These are phyloP conservation scores for Heliocybe sulcata DNA, from an alignment of 1,284 basidiomycete species.

Conservation along the genomic window DNA sequence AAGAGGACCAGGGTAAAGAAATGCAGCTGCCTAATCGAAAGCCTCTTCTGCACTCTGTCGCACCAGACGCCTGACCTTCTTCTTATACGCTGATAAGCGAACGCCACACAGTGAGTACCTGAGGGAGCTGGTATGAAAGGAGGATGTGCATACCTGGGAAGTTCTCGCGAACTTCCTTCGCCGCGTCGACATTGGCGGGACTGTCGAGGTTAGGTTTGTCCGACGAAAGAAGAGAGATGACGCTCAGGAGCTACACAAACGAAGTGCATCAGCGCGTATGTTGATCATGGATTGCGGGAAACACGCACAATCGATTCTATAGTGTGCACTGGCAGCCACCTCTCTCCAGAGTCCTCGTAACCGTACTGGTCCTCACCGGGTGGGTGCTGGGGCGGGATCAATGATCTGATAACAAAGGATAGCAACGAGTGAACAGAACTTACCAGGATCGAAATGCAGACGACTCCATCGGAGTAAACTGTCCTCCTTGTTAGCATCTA, in stretches of 20 bases:
- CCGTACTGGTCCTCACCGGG: conserved; percentile 98
- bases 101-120: background rate
- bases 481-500: conserved; percentile 6
- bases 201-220: conserved; percentile 92
- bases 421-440: conserved; percentile 19
- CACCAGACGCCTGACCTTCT: conserved; percentile 86
- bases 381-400: conserved; percentile 56
- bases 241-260: conserved; percentile 76
- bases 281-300: background rate
- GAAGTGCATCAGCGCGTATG: background rate
- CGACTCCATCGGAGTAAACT: conserved; percentile 88
- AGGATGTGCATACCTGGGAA: conserved; percentile 37
- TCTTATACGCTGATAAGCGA: conserved; percentile 75
- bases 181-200: conserved; percentile 96
- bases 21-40: conserved; percentile 42
- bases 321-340: conserved; percentile 97
- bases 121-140: background rate
- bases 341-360: conserved; percentile 94
- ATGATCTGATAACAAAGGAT: background rate
- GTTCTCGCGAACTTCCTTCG: conserved; percentile 82
- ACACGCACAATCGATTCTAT: conserved; percentile 90
- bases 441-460: conserved; percentile 96
- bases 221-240: conserved; percentile 92
- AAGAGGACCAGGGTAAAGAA: background rate
- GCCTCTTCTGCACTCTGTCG: conserved; percentile 84